A percentile compares a stretch with the other conserved stretches of the same genome.
phyloP scores from a whole-genome alignment of 176 grass and related monocot genomes.

The Rhynchospora breviuscula region DNA sequence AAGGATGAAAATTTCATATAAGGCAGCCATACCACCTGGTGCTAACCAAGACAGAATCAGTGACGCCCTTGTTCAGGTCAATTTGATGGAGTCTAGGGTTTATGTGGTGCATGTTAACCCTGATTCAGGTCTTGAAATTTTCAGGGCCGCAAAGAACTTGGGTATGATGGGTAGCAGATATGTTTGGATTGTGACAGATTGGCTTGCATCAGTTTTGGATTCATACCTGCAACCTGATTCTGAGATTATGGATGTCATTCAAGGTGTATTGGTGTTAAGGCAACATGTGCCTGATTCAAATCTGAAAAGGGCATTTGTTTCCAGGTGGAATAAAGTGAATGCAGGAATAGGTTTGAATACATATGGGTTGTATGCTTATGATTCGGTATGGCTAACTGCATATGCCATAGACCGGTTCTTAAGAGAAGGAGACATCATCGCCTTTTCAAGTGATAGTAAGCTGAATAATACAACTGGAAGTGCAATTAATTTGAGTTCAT shows the following conservation, averaged over 20 bases:
- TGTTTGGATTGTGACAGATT: conserved; percentile 90
- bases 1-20: conserved; percentile 41
- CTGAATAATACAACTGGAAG: conserved; percentile 41
- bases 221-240: conserved; percentile 13
- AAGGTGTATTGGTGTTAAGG: conserved; percentile 64
- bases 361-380: conserved; percentile 74
- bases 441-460: conserved; percentile 53
- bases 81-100: conserved; percentile 66
- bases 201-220: conserved; percentile 59
- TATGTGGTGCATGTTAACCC: conserved; percentile 75
- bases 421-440: conserved; percentile 29
- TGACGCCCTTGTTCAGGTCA: conserved; percentile 37
- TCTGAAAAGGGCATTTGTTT: conserved; percentile 42
- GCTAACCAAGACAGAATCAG: conserved; percentile 23
- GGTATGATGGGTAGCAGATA: conserved; percentile 54
- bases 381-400: conserved; percentile 65
- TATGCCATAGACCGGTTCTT: conserved; percentile 66
- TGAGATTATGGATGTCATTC: conserved; percentile 31
- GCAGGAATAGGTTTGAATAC: conserved; percentile 29
- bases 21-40: conserved; percentile 45
- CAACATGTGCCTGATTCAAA: conserved; percentile 55
- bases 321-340: conserved; percentile 41
- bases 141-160: conserved; percentile 38
- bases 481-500: conserved; percentile 40
- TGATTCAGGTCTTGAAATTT: conserved; percentile 64